These are phyloP conservation scores for Anisodus tanguticus DNA, from an alignment of 257 asterid species.

Conservation along the genomic window DNA sequence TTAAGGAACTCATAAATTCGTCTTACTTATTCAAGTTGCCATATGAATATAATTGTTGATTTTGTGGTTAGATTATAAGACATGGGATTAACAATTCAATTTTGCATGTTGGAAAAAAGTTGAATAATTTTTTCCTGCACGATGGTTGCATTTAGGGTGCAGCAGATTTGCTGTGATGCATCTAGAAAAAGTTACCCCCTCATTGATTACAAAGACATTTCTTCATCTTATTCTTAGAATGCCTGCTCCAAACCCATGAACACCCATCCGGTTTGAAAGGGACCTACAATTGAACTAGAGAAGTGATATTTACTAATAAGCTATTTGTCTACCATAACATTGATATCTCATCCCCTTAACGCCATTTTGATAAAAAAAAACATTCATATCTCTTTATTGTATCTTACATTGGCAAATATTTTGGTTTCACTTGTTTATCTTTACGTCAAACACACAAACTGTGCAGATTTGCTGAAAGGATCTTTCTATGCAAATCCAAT, in stretches of 20 bases:
- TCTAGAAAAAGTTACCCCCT: background rate
- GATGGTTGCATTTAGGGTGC: background rate
- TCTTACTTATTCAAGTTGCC: background rate
- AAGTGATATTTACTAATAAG: background rate
- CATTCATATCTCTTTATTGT: background rate
- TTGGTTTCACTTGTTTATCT: constrained; percentile 7
- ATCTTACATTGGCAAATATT: background rate
- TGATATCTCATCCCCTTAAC: background rate
- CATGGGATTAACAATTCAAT: constrained; percentile 6
- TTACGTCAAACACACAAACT: constrained; percentile 9
- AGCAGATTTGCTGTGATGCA: background rate
- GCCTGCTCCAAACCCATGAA: background rate
- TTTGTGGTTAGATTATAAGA: background rate
- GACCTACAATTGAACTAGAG: background rate
- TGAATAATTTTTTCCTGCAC: background rate
- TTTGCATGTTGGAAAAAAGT: background rate
- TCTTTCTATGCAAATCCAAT: constrained; percentile 90
- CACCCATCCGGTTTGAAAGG: background rate
- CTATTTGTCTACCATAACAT: constrained; percentile 9
- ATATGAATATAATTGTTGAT: background rate
- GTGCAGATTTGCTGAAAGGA: constrained; percentile 82
- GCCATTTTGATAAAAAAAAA: too few species aligned
- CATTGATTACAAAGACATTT: background rate
- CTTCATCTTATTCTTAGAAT: background rate
- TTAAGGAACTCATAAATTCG: background rate